Conservation (phyloP, 257 asterid species). For the Nicotiana sylvestris region DNA sequence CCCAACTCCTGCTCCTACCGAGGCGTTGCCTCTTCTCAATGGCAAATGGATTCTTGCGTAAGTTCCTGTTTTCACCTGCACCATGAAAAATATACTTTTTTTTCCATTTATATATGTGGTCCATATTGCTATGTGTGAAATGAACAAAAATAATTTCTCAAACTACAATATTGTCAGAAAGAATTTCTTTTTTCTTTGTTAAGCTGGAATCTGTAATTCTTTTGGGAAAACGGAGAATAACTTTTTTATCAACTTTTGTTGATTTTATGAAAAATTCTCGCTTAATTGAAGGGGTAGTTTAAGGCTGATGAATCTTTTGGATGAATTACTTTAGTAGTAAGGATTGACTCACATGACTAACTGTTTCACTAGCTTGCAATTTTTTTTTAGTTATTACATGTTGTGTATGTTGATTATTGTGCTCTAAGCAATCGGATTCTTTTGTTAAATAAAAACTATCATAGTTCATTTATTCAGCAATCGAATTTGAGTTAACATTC, state of each 20-base stretch:
- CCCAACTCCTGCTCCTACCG: slow-evolving; percentile 85
- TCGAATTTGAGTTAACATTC: neutral
- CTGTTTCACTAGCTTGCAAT: neutral
- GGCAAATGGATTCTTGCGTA: slow-evolving; percentile 97
- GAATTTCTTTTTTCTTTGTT: neutral
- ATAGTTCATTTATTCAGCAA: neutral
- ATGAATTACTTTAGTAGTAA: neutral
- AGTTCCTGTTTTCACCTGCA: slow-evolving; percentile 10
- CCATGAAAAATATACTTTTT: too few relatives aligned
- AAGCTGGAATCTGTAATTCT: neutral
- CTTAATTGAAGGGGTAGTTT: neutral
- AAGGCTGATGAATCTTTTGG: neutral
- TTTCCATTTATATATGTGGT: neutral
- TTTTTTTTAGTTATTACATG: neutral
- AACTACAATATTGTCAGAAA: neutral
- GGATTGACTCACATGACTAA: neutral
- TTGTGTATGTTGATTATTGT: neutral
- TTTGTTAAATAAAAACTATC: neutral
- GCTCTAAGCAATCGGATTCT: neutral
- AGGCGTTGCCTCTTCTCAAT: slow-evolving; percentile 73
- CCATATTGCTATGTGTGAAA: neutral
- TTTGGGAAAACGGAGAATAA: neutral
- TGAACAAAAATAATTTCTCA: neutral
- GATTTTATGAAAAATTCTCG: neutral
- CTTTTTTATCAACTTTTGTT: neutral